A percentile compares a stretch with the other conserved stretches of the same genome.
phyloP scores from a whole-genome alignment of 2,329 filamentous ascomycete species.

The Aspergillus terreus region DNA sequence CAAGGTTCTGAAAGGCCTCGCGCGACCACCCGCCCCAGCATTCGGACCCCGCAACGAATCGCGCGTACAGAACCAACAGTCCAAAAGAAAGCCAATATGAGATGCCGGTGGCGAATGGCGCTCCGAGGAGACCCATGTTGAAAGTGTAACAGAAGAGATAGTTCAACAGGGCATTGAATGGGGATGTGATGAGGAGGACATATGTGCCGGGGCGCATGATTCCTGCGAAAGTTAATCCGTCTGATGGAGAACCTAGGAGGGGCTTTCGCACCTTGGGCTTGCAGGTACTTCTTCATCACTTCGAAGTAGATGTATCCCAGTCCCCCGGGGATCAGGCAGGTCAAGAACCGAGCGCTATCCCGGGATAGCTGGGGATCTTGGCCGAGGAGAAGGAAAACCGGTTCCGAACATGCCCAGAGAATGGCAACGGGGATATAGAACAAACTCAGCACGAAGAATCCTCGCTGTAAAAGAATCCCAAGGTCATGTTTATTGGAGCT shows the following conservation, averaged over 20 bases:
- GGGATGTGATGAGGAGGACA: slow-evolving; percentile 58
- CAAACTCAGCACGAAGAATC: slow-evolving; percentile 65
- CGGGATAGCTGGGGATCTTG: slow-evolving; percentile 74
- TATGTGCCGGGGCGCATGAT: slow-evolving; percentile 65
- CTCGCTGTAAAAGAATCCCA: slow-evolving; percentile 73
- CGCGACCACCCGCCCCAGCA: slow-evolving; percentile 76
- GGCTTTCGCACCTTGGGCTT: slow-evolving; percentile 48
- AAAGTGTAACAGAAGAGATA: slow-evolving; percentile 71
- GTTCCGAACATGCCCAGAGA: slow-evolving; percentile 72
- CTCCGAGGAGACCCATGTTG: slow-evolving; percentile 69
- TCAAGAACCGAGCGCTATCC: slow-evolving; percentile 70
- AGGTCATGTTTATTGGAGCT: slow-evolving; percentile 74
- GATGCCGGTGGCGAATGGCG: slow-evolving; percentile 76
- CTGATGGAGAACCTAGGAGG: not conserved
- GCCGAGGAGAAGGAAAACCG: slow-evolving; percentile 68
- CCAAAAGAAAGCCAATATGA: slow-evolving; percentile 83
- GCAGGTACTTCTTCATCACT: slow-evolving; percentile 62
- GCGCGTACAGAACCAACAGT: slow-evolving; percentile 69
- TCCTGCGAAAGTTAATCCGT: slow-evolving; percentile 31
- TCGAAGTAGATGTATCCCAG: slow-evolving; percentile 88
- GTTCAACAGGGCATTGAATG: slow-evolving; percentile 56
- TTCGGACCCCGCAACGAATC: slow-evolving; percentile 65
- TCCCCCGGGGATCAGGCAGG: slow-evolving; percentile 71
- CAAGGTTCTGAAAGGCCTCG: slow-evolving; percentile 62
- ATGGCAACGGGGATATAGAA: slow-evolving; percentile 72